Percentiles rank a stretch among this genome's conserved stretches.
phyloP scores from a whole-genome alignment of 2,329 filamentous ascomycete genomes.

The Talaromyces funiculosus region DNA sequence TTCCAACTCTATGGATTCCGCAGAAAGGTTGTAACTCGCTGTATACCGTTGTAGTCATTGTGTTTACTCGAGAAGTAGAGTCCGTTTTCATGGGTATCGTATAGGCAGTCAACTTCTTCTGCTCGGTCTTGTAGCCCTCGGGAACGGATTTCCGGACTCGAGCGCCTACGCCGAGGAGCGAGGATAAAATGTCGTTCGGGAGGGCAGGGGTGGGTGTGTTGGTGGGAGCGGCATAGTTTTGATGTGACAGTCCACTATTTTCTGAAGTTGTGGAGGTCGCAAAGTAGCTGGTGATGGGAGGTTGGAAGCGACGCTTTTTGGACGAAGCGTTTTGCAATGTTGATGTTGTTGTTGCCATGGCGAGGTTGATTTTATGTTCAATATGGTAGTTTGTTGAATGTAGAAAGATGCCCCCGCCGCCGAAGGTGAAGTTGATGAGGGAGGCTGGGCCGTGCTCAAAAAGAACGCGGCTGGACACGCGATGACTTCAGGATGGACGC shows the following conservation, averaged over 20 bases:
- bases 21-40: conserved; percentile 73
- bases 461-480: conserved; percentile 20
- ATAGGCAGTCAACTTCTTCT: conserved; percentile 24
- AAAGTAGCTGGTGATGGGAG: conserved; percentile 39
- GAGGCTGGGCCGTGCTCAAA: conserved; percentile 13
- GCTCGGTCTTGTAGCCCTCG: conserved; percentile 80
- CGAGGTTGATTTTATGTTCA: not conserved
- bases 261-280: conserved; percentile 19
- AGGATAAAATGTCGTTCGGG: conserved; percentile 65
- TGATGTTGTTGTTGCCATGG: conserved; percentile 5
- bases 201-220: conserved; percentile 47
- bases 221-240: conserved; percentile 37
- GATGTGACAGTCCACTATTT: conserved; percentile 27
- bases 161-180: conserved; percentile 90
- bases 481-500: conserved; percentile 16
- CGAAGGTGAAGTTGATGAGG: not conserved
- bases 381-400: not conserved
- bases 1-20: conserved; percentile 70
- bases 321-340: conserved; percentile 19
- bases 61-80: no score
- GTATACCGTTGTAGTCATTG: conserved; percentile 17
- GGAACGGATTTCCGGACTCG: conserved; percentile 86
- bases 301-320: conserved; percentile 42
- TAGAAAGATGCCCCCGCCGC: not conserved
- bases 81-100: not conserved